phyloP scores from a whole-genome alignment of 108 stramenopile species.

The Nitzschia sp. region DNA sequence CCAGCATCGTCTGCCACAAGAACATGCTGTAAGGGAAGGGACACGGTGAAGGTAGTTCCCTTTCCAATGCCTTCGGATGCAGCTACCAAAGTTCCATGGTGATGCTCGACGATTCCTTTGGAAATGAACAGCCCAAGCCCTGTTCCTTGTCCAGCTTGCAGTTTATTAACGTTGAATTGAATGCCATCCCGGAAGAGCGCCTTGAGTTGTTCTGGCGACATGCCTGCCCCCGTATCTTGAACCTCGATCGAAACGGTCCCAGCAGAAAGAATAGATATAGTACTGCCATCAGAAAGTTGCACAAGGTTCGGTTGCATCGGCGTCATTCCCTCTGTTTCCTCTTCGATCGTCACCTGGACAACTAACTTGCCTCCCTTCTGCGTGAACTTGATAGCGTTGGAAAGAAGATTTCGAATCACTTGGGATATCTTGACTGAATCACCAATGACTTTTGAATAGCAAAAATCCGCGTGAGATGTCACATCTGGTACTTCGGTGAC shows the following conservation, averaged over 20 bases:
- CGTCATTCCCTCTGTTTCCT: background rate
- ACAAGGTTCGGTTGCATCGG: background rate
- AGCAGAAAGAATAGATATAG: background rate
- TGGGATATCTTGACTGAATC: constrained; percentile 36
- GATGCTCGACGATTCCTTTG: constrained; percentile 63
- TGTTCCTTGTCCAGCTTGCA: constrained; percentile 66
- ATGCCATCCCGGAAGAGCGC: constrained; percentile 56
- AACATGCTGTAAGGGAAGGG: constrained; percentile 27
- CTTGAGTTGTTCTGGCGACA: constrained; percentile 45
- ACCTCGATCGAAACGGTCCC: constrained; percentile 43
- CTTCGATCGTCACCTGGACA: background rate
- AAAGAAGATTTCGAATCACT: constrained; percentile 45
- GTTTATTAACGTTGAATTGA: constrained; percentile 66
- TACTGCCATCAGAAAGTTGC: background rate
- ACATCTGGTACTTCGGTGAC: background rate
- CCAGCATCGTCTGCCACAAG: background rate
- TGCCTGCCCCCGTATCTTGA: constrained; percentile 60
- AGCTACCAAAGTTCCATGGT: constrained; percentile 46
- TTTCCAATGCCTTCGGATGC: constrained; percentile 48
- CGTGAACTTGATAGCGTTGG: constrained; percentile 49
- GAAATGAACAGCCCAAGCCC: constrained; percentile 72
- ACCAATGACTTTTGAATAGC: constrained; percentile 31
- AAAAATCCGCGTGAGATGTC: background rate
- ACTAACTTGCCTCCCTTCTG: background rate
- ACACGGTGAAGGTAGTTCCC: constrained; percentile 52